Conservation (phyloP, 352 stramenopile genomes). For the Thalassiosira mediterranea region DNA sequence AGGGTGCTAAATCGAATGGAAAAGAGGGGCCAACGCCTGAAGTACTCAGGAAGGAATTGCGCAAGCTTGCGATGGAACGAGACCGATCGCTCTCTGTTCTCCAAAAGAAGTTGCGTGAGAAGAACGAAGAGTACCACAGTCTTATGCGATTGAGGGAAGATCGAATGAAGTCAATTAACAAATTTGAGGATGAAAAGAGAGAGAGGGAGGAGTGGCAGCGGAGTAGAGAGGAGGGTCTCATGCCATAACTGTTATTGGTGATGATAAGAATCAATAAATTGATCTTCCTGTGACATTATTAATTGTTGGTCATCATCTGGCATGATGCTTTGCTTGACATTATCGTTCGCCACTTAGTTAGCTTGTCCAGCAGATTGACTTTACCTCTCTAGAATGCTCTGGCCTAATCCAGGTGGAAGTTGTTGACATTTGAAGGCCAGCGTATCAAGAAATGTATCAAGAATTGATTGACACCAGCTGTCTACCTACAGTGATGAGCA, state of each 20-base stretch:
- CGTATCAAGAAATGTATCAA: too few species aligned
- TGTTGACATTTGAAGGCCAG: too few species aligned
- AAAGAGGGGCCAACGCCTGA: constrained; percentile 21
- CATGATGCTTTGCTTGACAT: too few species aligned
- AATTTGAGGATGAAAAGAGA: constrained; percentile 31
- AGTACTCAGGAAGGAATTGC: constrained; percentile 38
- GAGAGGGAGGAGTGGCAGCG: constrained; percentile 30
- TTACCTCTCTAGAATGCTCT: too few species aligned
- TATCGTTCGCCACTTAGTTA: too few species aligned
- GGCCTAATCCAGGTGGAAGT: too few species aligned
- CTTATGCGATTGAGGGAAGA: constrained; percentile 32
- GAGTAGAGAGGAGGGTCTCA: constrained; percentile 19
- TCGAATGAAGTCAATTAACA: constrained; percentile 18
- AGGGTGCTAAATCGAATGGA: constrained; percentile 1
- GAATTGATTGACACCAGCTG: too few species aligned
- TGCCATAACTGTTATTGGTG: constrained; percentile 1
- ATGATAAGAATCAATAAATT: too few species aligned
- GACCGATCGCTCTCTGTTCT: constrained; percentile 40
- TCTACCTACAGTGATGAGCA: too few species aligned
- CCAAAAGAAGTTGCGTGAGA: constrained; percentile 42
- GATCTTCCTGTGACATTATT: too few species aligned
- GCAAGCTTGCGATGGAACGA: constrained; percentile 26
- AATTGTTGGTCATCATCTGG: too few species aligned
- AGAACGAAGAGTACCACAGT: constrained; percentile 47
- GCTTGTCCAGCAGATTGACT: too few species aligned